Evolutionary conservation across 78 protist species (phyloP).

Genomic region (Dictyostelium purpureum): DNA sequence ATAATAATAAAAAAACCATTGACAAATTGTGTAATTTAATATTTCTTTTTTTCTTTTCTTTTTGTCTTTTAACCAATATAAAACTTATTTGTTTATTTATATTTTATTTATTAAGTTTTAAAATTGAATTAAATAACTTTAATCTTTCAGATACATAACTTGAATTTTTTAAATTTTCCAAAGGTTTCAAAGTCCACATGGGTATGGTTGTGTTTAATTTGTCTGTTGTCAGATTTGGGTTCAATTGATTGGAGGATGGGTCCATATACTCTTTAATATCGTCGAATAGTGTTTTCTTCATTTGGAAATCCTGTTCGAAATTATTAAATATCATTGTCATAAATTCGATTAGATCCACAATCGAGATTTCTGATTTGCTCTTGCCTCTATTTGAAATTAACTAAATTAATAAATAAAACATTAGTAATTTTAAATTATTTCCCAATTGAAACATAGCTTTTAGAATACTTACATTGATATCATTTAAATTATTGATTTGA

Average conservation of each 20-base stretch:
- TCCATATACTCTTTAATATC: not conserved
- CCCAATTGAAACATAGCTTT: not conserved
- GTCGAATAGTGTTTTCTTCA: constrained; percentile 7
- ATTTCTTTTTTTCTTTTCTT: not conserved
- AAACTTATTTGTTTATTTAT: not conserved
- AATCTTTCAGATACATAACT: not conserved
- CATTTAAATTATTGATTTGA: not conserved
- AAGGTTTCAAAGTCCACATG: not conserved
- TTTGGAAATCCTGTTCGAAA: constrained; percentile 15
- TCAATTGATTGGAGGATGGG: not conserved
- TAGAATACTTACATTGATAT: not conserved
- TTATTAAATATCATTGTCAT: not conserved
- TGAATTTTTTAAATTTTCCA: not conserved
- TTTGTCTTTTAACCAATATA: not conserved
- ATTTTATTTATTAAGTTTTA: not conserved
- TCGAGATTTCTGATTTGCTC: not conserved
- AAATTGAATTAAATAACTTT: constrained; percentile 2
- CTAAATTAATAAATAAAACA: not conserved
- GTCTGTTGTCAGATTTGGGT: not conserved
- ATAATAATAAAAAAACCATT: not conserved
- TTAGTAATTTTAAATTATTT: not conserved
- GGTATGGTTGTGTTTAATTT: not conserved
- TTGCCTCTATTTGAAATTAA: not conserved
- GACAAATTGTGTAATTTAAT: too few relatives aligned
- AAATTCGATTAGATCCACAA: constrained; percentile 7